Base-by-base conservation (phyloP, 2,329 filamentous ascomycete species). In the Apiospora arundinis region DNA sequence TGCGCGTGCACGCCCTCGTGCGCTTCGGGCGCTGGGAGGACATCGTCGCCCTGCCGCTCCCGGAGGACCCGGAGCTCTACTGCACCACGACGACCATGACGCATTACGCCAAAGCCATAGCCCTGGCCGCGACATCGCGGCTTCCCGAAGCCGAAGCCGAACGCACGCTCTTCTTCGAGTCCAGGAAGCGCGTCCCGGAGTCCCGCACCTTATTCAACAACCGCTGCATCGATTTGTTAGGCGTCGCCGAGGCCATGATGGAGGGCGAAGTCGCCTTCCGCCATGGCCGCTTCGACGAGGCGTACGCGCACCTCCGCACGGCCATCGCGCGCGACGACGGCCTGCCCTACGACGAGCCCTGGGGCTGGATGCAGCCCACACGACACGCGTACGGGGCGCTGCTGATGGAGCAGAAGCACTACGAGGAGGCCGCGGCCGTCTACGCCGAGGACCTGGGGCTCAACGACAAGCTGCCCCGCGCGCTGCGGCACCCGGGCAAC, bases 311-410 rank as follows among this genome's bases (percentile, higher is more conserved):
- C 69, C 82, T 95, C 2, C 85, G 86, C 1, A 83, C 82, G 14
- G 86, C 91, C 0, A 89, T 93, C 28, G 77, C 81, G 0, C 84
- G 88, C 2, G 91, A 93, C 73, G 91, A 93, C 75, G 80, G 79
- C 0, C 84, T 94, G 40, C 89, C 89, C 0, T 94, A 93, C 73
- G 90, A 92, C 67, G 92, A 95, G 78, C 92, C 92, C 0, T 94
- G 92, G 92, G 91, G 91, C 0, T 94, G 92, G 92, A 93, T 94
- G 92, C 91, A 93, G 77, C 92, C 92, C 0, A 88, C 89, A 0
- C 84, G 92, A 3, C 92, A 94, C 78, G 92, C 92, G 0, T 91
- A 91, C 68, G 92, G 90, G 1, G 92, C 92, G 0, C 82, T 95
- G 4, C 78, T 93, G 42, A 83, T 93, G 16, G 92, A 94, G 77